phyloP scores from a whole-genome alignment of 1,139 yeast genomes.

The Candida tetrigidarum region DNA sequence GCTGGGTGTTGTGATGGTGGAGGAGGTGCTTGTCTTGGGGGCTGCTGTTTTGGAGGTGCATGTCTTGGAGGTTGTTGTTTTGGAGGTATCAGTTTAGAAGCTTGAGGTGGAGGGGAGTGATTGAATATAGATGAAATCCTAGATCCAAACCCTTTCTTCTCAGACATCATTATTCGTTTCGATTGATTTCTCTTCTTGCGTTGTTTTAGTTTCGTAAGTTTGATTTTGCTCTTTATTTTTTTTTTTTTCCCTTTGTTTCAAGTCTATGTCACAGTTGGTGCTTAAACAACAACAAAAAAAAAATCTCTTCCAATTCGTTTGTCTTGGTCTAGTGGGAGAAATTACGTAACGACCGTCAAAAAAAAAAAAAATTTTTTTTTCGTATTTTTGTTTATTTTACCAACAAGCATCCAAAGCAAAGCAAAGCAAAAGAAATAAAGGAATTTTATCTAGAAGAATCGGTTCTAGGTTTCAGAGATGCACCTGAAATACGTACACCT shows the following conservation, averaged over 20 bases:
- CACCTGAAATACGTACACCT: background rate
- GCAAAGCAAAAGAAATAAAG: no score
- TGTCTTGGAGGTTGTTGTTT: background rate
- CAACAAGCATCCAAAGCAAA: no score
- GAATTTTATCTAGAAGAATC: no score
- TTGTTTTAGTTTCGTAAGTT: constrained; percentile 1
- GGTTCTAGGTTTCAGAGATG: no score
- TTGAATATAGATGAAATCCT: constrained; percentile 19
- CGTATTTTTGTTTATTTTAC: no score
- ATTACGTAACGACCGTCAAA: no score
- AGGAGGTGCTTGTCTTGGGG: background rate
- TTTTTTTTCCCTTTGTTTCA: background rate
- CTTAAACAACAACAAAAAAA: background rate
- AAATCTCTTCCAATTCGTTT: background rate
- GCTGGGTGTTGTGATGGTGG: constrained; percentile 1
- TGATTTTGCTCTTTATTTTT: constrained; percentile 2
- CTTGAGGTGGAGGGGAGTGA: constrained; percentile 11
- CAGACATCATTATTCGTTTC: constrained; percentile 15
- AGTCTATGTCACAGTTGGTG: background rate
- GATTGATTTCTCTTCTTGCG: background rate
- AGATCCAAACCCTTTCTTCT: constrained; percentile 18
- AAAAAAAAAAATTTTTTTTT: no score
- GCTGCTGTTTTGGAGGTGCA: background rate
- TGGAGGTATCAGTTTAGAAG: constrained; percentile 1
- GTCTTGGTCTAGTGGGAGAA: no score